A percentile compares a stretch with the other conserved stretches of the same genome.
Conservation (phyloP, 2,329 filamentous ascomycete species). For the Raffaelea albimanens region DNA sequence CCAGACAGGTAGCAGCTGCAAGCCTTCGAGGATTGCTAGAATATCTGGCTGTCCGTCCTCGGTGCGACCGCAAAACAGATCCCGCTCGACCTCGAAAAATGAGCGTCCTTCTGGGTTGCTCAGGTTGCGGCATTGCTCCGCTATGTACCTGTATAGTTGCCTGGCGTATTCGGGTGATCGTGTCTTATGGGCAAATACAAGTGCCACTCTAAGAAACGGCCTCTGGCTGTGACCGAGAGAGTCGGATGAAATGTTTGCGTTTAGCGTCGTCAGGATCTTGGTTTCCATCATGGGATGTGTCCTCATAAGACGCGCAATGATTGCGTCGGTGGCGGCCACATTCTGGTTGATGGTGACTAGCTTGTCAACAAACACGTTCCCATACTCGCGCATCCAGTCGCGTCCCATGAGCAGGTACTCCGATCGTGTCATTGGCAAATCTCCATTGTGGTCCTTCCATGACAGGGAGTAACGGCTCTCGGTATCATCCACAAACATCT, state of each 20-base stretch:
- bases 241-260: conserved; percentile 42
- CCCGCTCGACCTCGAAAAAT: conserved; percentile 36
- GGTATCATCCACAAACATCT: conserved; percentile 28
- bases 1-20: conserved; percentile 34
- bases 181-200: conserved; percentile 39
- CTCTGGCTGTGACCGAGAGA: conserved; percentile 35
- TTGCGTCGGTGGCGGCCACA: conserved; percentile 36
- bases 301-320: conserved; percentile 49
- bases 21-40: conserved; percentile 5
- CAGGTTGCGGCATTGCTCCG: conserved; percentile 31
- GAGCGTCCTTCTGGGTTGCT: conserved; percentile 37
- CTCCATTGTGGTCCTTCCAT: neutral
- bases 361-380: conserved; percentile 55
- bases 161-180: conserved; percentile 23
- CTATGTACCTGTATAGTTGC: conserved; percentile 33
- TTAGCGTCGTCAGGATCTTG: conserved; percentile 43
- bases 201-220: conserved; percentile 47
- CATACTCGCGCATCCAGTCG: conserved; percentile 13
- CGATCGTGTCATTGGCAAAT: conserved; percentile 12
- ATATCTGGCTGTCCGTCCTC: neutral
- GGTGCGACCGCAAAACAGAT: conserved; percentile 20
- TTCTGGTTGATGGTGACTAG: conserved; percentile 55
- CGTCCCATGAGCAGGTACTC: conserved; percentile 14
- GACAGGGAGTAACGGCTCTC: conserved; percentile 3
- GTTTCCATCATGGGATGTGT: conserved; percentile 40